Percentiles rank a stretch among this genome's conserved stretches.
Evolutionary conservation across 2,329 filamentous ascomycete species (phyloP).

Genomic region (Aureobasidium subglaciale): DNA sequence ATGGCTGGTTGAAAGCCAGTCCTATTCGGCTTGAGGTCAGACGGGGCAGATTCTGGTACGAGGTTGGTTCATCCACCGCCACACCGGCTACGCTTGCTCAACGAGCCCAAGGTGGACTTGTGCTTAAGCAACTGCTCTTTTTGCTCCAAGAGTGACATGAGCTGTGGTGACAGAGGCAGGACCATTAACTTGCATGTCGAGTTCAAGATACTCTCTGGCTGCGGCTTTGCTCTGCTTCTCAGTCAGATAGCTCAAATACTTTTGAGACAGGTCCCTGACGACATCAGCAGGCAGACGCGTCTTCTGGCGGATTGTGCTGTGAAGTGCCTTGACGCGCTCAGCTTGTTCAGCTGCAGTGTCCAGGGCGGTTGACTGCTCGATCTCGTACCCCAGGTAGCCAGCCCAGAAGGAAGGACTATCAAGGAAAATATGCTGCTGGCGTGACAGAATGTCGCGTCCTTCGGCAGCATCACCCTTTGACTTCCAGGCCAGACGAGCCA

Average conservation of each 20-base stretch:
- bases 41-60: no score
- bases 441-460: slow-evolving; percentile 74
- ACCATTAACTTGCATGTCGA: slow-evolving; percentile 85
- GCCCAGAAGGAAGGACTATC: slow-evolving; percentile 87
- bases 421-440: slow-evolving; percentile 75
- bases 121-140: neutral
- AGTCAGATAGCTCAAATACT: slow-evolving; percentile 78
- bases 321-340: slow-evolving; percentile 70
- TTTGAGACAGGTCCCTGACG: slow-evolving; percentile 67
- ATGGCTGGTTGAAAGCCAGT: slow-evolving; percentile 13
- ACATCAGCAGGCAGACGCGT: slow-evolving; percentile 60
- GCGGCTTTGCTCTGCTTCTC: slow-evolving; percentile 74
- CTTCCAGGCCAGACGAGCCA: slow-evolving; percentile 82
- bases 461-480: slow-evolving; percentile 73
- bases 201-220: slow-evolving; percentile 74
- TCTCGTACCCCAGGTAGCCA: slow-evolving; percentile 81
- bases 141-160: neutral
- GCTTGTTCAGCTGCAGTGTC: slow-evolving; percentile 59
- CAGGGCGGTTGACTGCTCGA: slow-evolving; percentile 66
- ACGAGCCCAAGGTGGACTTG: neutral
- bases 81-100: no score
- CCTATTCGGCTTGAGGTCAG: neutral
- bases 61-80: no score
- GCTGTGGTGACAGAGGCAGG: slow-evolving; percentile 26
- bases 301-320: slow-evolving; percentile 66